Evolutionary conservation across 306 rosid genomes (phyloP).

Genomic region (Calophaca sinica): DNA sequence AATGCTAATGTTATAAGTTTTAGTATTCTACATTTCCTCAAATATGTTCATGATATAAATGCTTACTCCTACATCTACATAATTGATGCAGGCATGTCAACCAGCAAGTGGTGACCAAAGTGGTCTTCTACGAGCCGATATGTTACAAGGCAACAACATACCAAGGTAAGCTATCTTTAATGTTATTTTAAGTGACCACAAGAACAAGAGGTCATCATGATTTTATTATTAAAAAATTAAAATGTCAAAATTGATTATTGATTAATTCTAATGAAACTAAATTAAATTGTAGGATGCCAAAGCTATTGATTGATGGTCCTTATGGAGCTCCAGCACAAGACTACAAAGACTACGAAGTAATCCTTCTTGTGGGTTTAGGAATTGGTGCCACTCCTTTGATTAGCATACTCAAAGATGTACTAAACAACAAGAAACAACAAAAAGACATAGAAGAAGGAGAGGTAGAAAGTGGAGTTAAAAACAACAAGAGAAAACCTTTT

Average conservation of each 20-base stretch:
- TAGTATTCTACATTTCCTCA: background rate
- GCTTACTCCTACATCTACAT: constrained; percentile 11
- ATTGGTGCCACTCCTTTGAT: constrained; percentile 89
- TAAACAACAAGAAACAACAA: constrained; percentile 75
- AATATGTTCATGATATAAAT: constrained; percentile 19
- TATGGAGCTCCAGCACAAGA: constrained; percentile 97
- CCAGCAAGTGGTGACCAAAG: constrained; percentile 74
- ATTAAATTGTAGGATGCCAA: constrained; percentile 72
- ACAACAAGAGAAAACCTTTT: constrained; percentile 62
- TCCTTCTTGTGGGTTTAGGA: constrained; percentile 87
- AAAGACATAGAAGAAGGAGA: constrained; percentile 63
- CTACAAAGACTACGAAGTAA: constrained; percentile 82
- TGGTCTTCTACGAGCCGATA: constrained; percentile 81
- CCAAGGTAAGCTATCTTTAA: constrained; percentile 55
- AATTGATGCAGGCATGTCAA: constrained; percentile 70
- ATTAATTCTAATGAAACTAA: background rate
- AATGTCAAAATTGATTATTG: background rate
- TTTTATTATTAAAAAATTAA: background rate
- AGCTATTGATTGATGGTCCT: constrained; percentile 77
- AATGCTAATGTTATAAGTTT: background rate
- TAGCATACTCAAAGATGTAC: constrained; percentile 83
- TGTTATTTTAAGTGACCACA: background rate
- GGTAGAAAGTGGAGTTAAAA: constrained; percentile 47
- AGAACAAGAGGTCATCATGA: too few species aligned
- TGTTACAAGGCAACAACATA: constrained; percentile 57